These are phyloP conservation scores for Echinosophora koreensis DNA, from an alignment of 306 rosid genomes.

Conservation along the genomic window DNA sequence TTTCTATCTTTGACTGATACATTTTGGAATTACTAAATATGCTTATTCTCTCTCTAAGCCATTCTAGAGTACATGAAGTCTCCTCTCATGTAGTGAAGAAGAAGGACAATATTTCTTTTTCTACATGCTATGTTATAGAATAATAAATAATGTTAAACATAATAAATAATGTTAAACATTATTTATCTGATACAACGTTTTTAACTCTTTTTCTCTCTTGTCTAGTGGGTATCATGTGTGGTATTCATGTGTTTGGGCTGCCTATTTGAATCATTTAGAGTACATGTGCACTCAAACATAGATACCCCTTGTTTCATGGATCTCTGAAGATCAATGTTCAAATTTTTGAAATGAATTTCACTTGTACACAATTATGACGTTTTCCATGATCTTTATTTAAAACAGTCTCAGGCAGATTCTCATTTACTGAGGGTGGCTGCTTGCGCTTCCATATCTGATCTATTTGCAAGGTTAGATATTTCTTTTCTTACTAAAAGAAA, in stretches of 20 bases:
- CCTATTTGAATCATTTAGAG: background rate
- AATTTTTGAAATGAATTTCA: slow-evolving; percentile 2
- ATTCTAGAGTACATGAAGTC: background rate
- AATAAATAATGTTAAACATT: background rate
- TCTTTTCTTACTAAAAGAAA: slow-evolving; percentile 35
- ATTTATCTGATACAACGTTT: slow-evolving; percentile 1
- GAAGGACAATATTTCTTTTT: background rate
- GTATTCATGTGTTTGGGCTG: background rate
- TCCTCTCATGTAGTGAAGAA: background rate
- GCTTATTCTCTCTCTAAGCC: background rate
- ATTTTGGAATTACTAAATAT: slow-evolving; percentile 10
- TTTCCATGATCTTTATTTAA: slow-evolving; percentile 44
- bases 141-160: no score
- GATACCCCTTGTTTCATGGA: background rate
- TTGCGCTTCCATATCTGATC: slow-evolving; percentile 78
- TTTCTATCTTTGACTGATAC: background rate
- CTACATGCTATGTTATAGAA: slow-evolving; percentile 1
- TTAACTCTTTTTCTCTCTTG: background rate
- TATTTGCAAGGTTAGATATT: slow-evolving; percentile 72
- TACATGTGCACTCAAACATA: background rate
- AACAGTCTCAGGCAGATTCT: slow-evolving; percentile 66
- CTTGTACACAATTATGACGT: slow-evolving; percentile 17
- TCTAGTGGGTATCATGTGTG: slow-evolving; percentile 26
- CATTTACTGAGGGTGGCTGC: slow-evolving; percentile 75
- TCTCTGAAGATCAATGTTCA: slow-evolving; percentile 29